Conservation (phyloP, 257 asterid genomes). For the Nicotiana obtusifolia region DNA sequence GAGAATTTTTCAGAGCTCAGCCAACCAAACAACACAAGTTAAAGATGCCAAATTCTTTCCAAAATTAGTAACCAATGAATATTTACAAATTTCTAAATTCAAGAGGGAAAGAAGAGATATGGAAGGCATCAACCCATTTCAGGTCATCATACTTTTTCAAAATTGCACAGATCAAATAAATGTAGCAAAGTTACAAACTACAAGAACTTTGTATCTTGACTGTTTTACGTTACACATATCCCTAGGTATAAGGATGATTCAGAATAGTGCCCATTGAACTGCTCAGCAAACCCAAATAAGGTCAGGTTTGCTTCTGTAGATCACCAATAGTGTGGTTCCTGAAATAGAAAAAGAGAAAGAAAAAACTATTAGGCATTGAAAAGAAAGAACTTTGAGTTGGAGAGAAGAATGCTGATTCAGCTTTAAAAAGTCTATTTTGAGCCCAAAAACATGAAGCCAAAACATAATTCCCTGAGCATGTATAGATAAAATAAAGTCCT, state of each 20-base stretch:
- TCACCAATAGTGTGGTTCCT: constrained; percentile 6
- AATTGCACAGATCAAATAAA: not conserved
- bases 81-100: constrained; percentile 1
- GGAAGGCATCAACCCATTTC: not conserved
- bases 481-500: not conserved
- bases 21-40: constrained; percentile 9
- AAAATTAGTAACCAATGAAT: not conserved
- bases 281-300: constrained; percentile 2
- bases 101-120: constrained; percentile 2
- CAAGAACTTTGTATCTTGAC: not conserved
- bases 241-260: constrained; percentile 1
- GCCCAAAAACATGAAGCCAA: not conserved
- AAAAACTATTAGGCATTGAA: not conserved
- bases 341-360: not conserved
- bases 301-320: constrained; percentile 7
- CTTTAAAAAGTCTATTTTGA: not conserved
- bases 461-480: not conserved
- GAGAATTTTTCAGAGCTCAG: constrained; percentile 14
- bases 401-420: not conserved
- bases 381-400: not conserved
- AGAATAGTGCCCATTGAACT: not conserved
- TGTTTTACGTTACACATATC: not conserved
- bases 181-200: constrained; percentile 8
- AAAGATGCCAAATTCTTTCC: constrained; percentile 4
- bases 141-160: constrained; percentile 9